phyloP scores from a whole-genome alignment of 2,329 filamentous ascomycete genomes.

The Xylariaceae sp. region DNA sequence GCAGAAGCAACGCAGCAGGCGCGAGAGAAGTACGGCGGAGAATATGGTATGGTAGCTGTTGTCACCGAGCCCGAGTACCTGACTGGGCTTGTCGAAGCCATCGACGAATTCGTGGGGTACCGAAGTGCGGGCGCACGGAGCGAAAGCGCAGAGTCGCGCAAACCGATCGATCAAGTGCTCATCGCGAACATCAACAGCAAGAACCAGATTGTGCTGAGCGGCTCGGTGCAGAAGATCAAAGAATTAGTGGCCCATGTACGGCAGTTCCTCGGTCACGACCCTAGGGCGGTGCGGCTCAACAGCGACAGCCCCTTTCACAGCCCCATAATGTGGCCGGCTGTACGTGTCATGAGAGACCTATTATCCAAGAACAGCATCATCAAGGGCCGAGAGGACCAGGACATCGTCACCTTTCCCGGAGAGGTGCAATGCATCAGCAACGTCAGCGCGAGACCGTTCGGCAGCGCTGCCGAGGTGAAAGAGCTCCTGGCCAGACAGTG shows the following conservation, averaged over 20 bases:
- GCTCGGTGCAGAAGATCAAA: conserved; percentile 76
- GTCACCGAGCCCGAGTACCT: conserved; percentile 82
- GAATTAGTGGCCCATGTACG: conserved; percentile 77
- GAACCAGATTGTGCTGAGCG: conserved; percentile 92
- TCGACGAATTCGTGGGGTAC: conserved; percentile 73
- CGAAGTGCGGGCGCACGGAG: conserved; percentile 59
- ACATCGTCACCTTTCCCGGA: conserved; percentile 71
- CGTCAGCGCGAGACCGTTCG: conserved; percentile 73
- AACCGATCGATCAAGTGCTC: conserved; percentile 77
- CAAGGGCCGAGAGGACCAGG: conserved; percentile 48
- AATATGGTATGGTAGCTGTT: conserved; percentile 91
- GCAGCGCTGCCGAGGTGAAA: conserved; percentile 66
- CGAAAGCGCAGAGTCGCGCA: conserved; percentile 61
- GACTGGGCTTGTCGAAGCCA: conserved; percentile 60
- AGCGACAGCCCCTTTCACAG: conserved; percentile 88
- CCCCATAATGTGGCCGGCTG: conserved; percentile 83
- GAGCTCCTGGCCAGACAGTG: conserved; percentile 75
- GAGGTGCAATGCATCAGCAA: conserved; percentile 77
- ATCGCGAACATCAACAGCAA: conserved; percentile 94
- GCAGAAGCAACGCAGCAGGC: conserved; percentile 66
- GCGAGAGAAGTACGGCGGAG: conserved; percentile 62
- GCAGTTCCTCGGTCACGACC: conserved; percentile 88
- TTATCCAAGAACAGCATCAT: conserved; percentile 55
- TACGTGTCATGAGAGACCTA: conserved; percentile 64
- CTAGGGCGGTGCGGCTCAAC: conserved; percentile 78